phyloP scores from a whole-genome alignment of 495 filamentous ascomycete species.

The Hypomontagnella submonticulosa region DNA sequence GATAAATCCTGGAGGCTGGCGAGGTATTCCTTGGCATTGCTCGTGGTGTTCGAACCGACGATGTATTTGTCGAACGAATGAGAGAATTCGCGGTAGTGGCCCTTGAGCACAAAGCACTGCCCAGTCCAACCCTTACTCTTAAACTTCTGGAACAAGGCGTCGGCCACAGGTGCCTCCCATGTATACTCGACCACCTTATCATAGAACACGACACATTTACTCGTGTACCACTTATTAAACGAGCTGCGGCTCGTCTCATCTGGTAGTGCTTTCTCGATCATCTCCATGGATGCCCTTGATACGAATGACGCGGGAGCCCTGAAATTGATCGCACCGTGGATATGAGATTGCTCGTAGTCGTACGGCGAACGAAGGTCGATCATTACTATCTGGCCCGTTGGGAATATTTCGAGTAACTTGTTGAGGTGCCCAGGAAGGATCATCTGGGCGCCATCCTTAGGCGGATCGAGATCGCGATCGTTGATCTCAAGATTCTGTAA shows the following conservation, averaged over 20 bases:
- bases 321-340: conserved; percentile 60
- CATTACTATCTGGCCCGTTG: conserved; percentile 55
- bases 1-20: conserved; percentile 51
- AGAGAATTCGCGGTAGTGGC: conserved; percentile 61
- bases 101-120: conserved; percentile 60
- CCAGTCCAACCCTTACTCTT: conserved; percentile 56
- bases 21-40: conserved; percentile 54
- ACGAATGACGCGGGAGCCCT: conserved; percentile 57
- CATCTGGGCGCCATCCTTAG: conserved; percentile 50
- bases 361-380: conserved; percentile 56
- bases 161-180: conserved; percentile 60
- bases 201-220: conserved; percentile 61
- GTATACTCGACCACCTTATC: conserved; percentile 56
- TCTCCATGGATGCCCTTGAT: conserved; percentile 54
- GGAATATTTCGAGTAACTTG: conserved; percentile 58
- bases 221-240: conserved; percentile 58
- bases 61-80: conserved; percentile 59
- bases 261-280: conserved; percentile 60
- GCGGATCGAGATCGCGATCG: conserved; percentile 37
- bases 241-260: conserved; percentile 56
- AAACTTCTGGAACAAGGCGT: conserved; percentile 53
- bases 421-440: conserved; percentile 61
- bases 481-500: conserved; percentile 52
- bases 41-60: conserved; percentile 52
- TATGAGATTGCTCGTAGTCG: conserved; percentile 60